Evolutionary conservation across 2,329 filamentous ascomycete genomes (phyloP).

Genomic region (Akanthomyces muscarius): DNA sequence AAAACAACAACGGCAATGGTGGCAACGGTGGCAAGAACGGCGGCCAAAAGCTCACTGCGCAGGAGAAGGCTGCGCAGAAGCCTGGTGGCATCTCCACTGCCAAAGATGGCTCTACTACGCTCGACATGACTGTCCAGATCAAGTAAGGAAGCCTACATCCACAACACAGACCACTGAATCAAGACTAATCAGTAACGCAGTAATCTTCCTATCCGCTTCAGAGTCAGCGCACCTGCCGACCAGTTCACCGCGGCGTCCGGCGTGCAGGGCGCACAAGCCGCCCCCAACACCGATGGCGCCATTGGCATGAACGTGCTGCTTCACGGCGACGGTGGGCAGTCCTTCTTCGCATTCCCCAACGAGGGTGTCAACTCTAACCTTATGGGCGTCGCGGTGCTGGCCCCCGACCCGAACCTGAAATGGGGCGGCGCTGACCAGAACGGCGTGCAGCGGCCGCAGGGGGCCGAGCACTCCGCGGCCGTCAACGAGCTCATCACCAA

Average conservation of each 20-base stretch:
- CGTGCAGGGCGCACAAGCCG: conserved; percentile 41
- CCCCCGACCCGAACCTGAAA: conserved; percentile 52
- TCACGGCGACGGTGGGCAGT: conserved; percentile 57
- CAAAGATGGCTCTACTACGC: conserved; percentile 51
- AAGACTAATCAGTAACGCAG: conserved; percentile 26
- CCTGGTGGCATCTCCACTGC: conserved; percentile 34
- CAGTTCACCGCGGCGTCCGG: conserved; percentile 48
- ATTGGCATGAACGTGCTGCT: conserved; percentile 55
- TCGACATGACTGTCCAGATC: conserved; percentile 51
- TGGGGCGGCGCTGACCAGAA: conserved; percentile 49
- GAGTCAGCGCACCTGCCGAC: conserved; percentile 50
- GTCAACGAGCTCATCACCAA: conserved; percentile 49
- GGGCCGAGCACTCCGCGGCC: conserved; percentile 52
- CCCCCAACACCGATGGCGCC: conserved; percentile 29
- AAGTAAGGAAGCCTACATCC: conserved; percentile 38
- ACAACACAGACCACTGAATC: conserved; percentile 17
- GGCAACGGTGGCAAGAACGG: background rate
- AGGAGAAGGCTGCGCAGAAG: background rate
- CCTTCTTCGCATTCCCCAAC: conserved; percentile 56
- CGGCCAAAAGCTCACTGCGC: background rate
- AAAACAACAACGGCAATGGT: background rate
- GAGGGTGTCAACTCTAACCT: conserved; percentile 47
- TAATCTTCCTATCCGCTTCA: conserved; percentile 52
- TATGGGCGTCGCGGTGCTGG: conserved; percentile 50
- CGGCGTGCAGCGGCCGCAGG: conserved; percentile 50